Conservation (phyloP, 345 rosid genomes). For the Abelmoschus esculentus region DNA sequence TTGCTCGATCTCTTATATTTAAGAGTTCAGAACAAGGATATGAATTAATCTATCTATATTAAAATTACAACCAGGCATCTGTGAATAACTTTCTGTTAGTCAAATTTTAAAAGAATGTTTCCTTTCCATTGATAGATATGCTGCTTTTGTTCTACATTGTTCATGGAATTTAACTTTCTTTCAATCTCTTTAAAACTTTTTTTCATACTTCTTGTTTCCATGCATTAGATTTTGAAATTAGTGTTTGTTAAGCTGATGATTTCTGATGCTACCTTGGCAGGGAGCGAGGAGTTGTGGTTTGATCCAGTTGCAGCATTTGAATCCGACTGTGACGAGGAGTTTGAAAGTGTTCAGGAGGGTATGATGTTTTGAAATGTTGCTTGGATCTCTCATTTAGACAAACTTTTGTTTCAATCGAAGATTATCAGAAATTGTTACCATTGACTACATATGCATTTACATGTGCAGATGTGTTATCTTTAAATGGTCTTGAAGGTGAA, state of each 20-base stretch:
- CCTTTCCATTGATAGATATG: not conserved
- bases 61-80: not conserved
- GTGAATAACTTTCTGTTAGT: not conserved
- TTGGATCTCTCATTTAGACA: not conserved
- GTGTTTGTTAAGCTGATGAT: not conserved
- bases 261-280: slow-evolving; percentile 27
- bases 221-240: not conserved
- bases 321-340: slow-evolving; percentile 85
- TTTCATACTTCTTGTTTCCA: not conserved
- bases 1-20: not conserved
- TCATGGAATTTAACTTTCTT: too few species aligned
- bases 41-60: not conserved
- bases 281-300: slow-evolving; percentile 68
- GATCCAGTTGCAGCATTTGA: slow-evolving; percentile 64
- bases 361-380: slow-evolving; percentile 12
- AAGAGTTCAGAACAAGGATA: not conserved
- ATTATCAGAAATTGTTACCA: not conserved
- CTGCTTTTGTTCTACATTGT: not conserved
- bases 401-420: not conserved
- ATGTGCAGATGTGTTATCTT: slow-evolving; percentile 55
- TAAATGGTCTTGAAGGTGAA: slow-evolving; percentile 45
- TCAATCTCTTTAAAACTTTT: not conserved
- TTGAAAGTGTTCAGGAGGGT: slow-evolving; percentile 79
- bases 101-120: not conserved
- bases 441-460: slow-evolving; percentile 1